These are phyloP conservation scores for Saccharomycopsis fodiens DNA, from an alignment of 805 yeast genomes.

Conservation along the genomic window DNA sequence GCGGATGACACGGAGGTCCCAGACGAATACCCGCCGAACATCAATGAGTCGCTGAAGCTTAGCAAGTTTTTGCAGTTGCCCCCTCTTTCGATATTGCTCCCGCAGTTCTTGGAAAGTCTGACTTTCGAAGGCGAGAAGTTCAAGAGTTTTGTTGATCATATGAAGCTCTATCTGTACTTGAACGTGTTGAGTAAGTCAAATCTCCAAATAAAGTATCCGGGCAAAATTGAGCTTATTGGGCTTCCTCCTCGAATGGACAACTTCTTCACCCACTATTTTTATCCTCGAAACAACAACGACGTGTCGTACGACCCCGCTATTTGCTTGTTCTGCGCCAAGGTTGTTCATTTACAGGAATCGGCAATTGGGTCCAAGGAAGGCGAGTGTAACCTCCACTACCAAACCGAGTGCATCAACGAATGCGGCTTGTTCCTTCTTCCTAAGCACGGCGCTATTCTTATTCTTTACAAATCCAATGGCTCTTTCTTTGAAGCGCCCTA, in stretches of 20 bases:
- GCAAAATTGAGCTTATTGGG: conserved; percentile 48
- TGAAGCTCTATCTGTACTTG: conserved; percentile 5
- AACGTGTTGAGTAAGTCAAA: conserved; percentile 5
- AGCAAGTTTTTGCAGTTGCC: conserved; percentile 44
- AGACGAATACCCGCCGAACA: conserved; percentile 12
- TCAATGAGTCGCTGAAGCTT: conserved; percentile 48
- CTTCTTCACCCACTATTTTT: conserved; percentile 55
- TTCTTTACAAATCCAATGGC: conserved; percentile 70
- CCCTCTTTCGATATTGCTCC: conserved; percentile 25
- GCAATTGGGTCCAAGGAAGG: conserved; percentile 54
- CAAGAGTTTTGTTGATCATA: conserved; percentile 16
- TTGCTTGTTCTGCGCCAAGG: conserved; percentile 73
- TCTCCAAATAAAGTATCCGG: conserved; percentile 52
- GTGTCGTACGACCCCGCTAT: conserved; percentile 64
- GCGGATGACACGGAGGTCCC: conserved; percentile 34
- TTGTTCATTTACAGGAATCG: conserved; percentile 58
- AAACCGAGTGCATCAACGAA: conserved; percentile 53
- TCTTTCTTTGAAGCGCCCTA: conserved; percentile 81
- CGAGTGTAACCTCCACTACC: conserved; percentile 69
- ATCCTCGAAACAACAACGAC: conserved; percentile 35
- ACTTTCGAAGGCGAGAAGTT: conserved; percentile 25
- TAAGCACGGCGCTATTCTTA: conserved; percentile 53
- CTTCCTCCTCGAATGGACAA: conserved; percentile 62
- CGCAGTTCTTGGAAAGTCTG: conserved; percentile 10
- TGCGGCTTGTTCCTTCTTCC: conserved; percentile 71